phyloP scores from a whole-genome alignment of 305 asterid species.

The Rubia tinctorum region DNA sequence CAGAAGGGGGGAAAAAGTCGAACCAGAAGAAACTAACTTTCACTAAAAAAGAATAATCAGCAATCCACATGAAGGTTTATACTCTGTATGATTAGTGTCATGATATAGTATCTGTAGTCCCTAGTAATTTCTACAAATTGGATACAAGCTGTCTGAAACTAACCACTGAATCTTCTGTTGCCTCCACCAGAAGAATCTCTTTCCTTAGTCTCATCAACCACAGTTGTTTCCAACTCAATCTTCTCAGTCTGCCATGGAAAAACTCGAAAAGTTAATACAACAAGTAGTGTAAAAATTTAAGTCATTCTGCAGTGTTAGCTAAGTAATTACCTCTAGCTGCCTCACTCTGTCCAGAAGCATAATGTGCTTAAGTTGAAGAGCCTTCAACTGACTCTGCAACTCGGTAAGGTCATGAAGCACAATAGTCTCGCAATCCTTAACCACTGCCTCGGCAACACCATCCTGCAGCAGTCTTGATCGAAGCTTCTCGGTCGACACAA shows the following conservation, averaged over 20 bases:
- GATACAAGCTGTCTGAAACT: conserved; percentile 22
- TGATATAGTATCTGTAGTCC: neutral
- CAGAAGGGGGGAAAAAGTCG: neutral
- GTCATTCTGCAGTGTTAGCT: neutral
- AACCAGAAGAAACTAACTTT: neutral
- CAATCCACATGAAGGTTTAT: neutral
- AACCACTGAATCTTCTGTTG: conserved; percentile 94
- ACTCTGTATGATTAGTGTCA: too few species aligned
- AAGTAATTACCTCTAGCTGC: conserved; percentile 69
- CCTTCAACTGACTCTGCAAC: conserved; percentile 80
- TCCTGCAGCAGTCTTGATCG: conserved; percentile 71
- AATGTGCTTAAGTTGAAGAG: conserved; percentile 85
- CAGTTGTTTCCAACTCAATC: conserved; percentile 96
- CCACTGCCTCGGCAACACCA: conserved; percentile 56
- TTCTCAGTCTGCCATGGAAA: conserved; percentile 72
- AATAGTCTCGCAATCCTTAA: conserved; percentile 84
- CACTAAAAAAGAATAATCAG: neutral
- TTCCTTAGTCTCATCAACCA: conserved; percentile 96
- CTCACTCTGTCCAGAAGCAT: conserved; percentile 85
- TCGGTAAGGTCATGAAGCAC: conserved; percentile 70
- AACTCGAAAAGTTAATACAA: conserved; percentile 10
- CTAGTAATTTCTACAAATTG: neutral
- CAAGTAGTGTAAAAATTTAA: too few species aligned
- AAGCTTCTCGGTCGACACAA: conserved; percentile 81
- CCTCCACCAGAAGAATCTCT: conserved; percentile 94